phyloP scores from a whole-genome alignment of 108 stramenopile species.

The Tribonema minus region DNA sequence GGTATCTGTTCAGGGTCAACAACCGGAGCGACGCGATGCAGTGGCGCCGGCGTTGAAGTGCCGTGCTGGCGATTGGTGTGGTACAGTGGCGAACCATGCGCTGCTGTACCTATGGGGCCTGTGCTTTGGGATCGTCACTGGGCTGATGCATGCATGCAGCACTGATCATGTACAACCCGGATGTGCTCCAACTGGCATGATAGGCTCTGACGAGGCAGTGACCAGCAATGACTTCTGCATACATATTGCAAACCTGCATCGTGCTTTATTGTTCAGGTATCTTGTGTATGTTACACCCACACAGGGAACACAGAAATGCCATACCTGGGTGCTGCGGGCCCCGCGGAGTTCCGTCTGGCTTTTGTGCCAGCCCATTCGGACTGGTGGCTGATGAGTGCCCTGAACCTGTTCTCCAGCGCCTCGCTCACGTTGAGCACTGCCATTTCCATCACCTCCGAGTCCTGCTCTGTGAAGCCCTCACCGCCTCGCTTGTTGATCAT shows the following conservation, averaged over 20 bases:
- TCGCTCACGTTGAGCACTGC: conserved; percentile 9
- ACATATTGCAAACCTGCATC: not conserved
- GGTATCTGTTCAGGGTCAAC: not conserved
- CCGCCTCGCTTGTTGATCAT: conserved; percentile 28
- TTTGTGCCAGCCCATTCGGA: conserved; percentile 8
- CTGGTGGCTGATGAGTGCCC: conserved; percentile 10
- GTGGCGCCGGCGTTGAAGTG: not conserved
- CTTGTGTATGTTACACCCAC: not conserved
- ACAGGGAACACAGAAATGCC: not conserved
- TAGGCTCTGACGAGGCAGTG: not conserved
- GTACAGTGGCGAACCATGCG: no score
- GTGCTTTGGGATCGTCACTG: no score
- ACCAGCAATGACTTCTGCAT: not conserved
- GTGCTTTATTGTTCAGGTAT: no score
- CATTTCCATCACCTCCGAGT: conserved; percentile 39
- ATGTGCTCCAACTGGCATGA: not conserved
- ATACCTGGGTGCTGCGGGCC: not conserved
- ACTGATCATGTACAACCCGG: no score
- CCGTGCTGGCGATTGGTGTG: not conserved
- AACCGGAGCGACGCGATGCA: not conserved
- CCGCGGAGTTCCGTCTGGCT: not conserved
- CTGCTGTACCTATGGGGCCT: no score
- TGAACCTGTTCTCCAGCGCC: conserved; percentile 26
- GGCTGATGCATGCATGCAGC: no score
- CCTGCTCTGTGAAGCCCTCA: conserved; percentile 29